Percentiles rank a stretch among this genome's conserved stretches.
Evolutionary conservation across 2,329 filamentous ascomycete genomes (phyloP).

Genomic region (Xylariaceae sp.): DNA sequence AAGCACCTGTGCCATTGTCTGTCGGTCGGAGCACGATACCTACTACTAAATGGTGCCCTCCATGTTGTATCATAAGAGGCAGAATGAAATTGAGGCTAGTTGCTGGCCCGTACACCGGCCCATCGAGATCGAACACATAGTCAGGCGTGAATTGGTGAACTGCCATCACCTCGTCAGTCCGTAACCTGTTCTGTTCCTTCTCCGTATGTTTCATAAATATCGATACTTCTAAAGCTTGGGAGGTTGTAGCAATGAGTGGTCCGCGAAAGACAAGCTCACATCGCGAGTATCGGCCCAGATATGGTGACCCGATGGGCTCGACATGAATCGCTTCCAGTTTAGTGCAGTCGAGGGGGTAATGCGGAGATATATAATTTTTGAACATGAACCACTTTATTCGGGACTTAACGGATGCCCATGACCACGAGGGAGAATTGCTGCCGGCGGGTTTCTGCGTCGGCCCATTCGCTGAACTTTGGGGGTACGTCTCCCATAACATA

Average conservation of each 20-base stretch:
- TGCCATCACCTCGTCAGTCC: slow-evolving; percentile 4
- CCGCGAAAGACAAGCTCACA: slow-evolving; percentile 6
- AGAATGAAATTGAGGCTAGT: slow-evolving; percentile 6
- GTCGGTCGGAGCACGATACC: slow-evolving; percentile 2
- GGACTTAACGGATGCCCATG: slow-evolving; percentile 23
- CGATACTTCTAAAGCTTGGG: slow-evolving; percentile 9
- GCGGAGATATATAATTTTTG: slow-evolving; percentile 16
- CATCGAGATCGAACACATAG: slow-evolving; percentile 7
- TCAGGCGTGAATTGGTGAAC: slow-evolving; percentile 19
- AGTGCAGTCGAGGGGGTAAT: not conserved
- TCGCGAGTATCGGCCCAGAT: not conserved
- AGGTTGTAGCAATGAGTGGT: slow-evolving; percentile 7
- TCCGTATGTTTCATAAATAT: slow-evolving; percentile 17
- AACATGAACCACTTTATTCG: slow-evolving; percentile 21
- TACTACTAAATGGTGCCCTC: slow-evolving; percentile 10
- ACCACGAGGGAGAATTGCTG: slow-evolving; percentile 18
- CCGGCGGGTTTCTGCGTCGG: not conserved
- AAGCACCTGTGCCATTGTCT: not conserved
- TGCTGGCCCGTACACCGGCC: slow-evolving; percentile 6
- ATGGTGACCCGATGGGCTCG: slow-evolving; percentile 4
- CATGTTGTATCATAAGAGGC: slow-evolving; percentile 18
- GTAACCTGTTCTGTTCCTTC: not conserved
- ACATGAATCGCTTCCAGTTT: slow-evolving; percentile 3
- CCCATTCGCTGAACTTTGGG: slow-evolving; percentile 4
- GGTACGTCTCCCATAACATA: slow-evolving; percentile 20